Conservation (phyloP, 305 asterid genomes). For the Rubia peregrina region DNA sequence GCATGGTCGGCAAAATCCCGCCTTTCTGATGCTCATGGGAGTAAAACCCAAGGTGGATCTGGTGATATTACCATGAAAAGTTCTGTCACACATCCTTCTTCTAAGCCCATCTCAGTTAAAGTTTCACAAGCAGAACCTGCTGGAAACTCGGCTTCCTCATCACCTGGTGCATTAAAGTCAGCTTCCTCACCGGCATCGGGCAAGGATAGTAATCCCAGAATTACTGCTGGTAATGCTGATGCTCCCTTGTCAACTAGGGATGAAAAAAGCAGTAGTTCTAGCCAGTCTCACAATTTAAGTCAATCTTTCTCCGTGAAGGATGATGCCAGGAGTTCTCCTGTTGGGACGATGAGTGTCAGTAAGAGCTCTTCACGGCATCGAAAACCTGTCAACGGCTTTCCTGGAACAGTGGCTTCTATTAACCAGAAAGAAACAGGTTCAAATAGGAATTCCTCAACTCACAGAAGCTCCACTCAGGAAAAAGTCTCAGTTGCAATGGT, state of each 20-base stretch:
- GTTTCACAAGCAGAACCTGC: slow-evolving; percentile 38
- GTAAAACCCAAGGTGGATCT: slow-evolving; percentile 38
- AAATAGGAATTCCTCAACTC: slow-evolving; percentile 29
- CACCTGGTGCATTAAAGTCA: slow-evolving; percentile 40
- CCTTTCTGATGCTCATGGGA: slow-evolving; percentile 47
- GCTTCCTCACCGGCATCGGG: slow-evolving; percentile 38
- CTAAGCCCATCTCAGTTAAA: slow-evolving; percentile 35
- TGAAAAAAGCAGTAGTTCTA: slow-evolving; percentile 75
- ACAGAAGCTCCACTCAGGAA: slow-evolving; percentile 35
- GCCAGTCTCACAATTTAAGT: slow-evolving; percentile 55
- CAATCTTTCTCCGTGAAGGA: slow-evolving; percentile 59
- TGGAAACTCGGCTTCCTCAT: slow-evolving; percentile 38
- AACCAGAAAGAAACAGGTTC: slow-evolving; percentile 42
- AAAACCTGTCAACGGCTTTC: slow-evolving; percentile 38
- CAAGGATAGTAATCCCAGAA: slow-evolving; percentile 42
- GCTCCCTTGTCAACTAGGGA: slow-evolving; percentile 45
- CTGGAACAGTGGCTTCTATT: slow-evolving; percentile 35
- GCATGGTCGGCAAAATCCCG: slow-evolving; percentile 51
- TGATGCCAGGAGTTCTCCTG: slow-evolving; percentile 48
- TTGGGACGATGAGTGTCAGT: slow-evolving; percentile 37
- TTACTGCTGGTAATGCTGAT: slow-evolving; percentile 33
- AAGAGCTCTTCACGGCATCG: slow-evolving; percentile 53
- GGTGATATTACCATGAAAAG: slow-evolving; percentile 39
- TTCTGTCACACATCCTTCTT: slow-evolving; percentile 37
- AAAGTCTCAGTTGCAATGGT: slow-evolving; percentile 30